A percentile compares a stretch with the other conserved stretches of the same genome.
Evolutionary conservation across 495 filamentous ascomycete species (phyloP).

Genomic region (Talaromyces proteolyticus): DNA sequence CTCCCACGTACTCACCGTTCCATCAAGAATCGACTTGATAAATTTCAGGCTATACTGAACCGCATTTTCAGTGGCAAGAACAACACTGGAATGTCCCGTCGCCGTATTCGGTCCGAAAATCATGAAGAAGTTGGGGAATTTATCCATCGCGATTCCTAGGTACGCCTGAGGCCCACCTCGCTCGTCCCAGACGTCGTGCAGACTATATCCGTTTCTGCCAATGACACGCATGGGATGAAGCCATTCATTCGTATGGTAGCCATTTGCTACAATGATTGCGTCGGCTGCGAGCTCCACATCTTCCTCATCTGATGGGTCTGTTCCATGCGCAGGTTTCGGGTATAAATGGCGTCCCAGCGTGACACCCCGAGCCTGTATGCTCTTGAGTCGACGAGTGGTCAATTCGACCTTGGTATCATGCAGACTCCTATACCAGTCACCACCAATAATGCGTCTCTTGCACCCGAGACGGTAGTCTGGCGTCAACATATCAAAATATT

Average conservation of each 20-base stretch:
- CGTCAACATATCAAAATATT: constrained; percentile 59
- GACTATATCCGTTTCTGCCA: constrained; percentile 39
- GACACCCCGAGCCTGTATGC: constrained; percentile 41
- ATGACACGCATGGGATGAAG: constrained; percentile 29
- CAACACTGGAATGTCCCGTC: constrained; percentile 58
- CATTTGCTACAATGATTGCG: constrained; percentile 54
- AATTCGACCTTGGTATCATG: constrained; percentile 49
- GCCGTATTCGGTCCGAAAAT: constrained; percentile 61
- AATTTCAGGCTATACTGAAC: constrained; percentile 41
- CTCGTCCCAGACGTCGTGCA: constrained; percentile 49
- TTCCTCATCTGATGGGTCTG: constrained; percentile 18
- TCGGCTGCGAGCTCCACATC: constrained; percentile 48
- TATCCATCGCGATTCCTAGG: constrained; percentile 56
- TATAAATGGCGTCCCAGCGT: constrained; percentile 38
- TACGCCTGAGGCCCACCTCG: constrained; percentile 59
- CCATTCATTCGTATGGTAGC: constrained; percentile 43
- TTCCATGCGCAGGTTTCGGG: constrained; percentile 12
- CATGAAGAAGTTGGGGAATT: constrained; percentile 66
- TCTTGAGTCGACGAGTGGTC: constrained; percentile 47
- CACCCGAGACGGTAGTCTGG: constrained; percentile 59
- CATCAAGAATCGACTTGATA: constrained; percentile 33
- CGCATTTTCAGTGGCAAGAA: constrained; percentile 55
- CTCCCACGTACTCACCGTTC: constrained; percentile 34
- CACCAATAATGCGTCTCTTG: constrained; percentile 55
- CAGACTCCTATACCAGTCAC: constrained; percentile 48